Base-by-base conservation (phyloP, 495 filamentous ascomycete species). In the Penicillium argentinense region DNA sequence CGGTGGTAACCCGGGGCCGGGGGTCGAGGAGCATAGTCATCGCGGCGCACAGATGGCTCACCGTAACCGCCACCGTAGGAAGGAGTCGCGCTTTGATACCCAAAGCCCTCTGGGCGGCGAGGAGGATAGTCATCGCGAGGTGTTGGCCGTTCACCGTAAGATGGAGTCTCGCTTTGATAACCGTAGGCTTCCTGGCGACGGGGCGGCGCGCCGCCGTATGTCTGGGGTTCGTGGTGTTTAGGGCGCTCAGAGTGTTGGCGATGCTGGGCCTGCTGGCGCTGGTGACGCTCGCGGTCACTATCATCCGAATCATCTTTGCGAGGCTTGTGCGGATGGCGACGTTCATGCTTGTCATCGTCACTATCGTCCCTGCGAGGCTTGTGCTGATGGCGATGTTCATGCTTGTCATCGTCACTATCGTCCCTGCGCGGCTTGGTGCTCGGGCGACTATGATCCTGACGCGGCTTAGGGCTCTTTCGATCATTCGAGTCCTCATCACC, bases 141-240 rank as follows among this genome's bases (percentile, higher is more conserved):
- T 7, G 13, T 24, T 9, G 38, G 12, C 13, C 36, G 37, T 11
- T n/a, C n/a, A 27, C 19, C 42, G 16, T 46, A 36, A 14, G 42
- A 45, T 11, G 44, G 18, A 0, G 42, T 34, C 21, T 58, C 54
- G 12, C 40, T 46, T 27, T 47, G 47, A 38, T 57, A 45, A 29
- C 46, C 44, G 29, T 56, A 56, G 13, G 44, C 41, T 9, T 19
- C 39, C 13, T 45, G 39, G 1, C 30, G 28, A 33, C 37, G 21
- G 9, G 46, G 30, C 9, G 39, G 22, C 9, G 28, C 24, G 12
- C 45, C 39, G 32, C 29, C 52, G 39, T 37, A 55, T 12, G 27
- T 68, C 54, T 63, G 45, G 36, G 73, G 61, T 21, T 74, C 62
- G 36, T 69, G 69, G 9, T 60, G 54, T 25, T 67, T 47, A 46